Evolutionary conservation across 495 filamentous ascomycete genomes (phyloP), one percentile per base, ranked within the genome.

Genomic region (Penicillium salamii): DNA sequence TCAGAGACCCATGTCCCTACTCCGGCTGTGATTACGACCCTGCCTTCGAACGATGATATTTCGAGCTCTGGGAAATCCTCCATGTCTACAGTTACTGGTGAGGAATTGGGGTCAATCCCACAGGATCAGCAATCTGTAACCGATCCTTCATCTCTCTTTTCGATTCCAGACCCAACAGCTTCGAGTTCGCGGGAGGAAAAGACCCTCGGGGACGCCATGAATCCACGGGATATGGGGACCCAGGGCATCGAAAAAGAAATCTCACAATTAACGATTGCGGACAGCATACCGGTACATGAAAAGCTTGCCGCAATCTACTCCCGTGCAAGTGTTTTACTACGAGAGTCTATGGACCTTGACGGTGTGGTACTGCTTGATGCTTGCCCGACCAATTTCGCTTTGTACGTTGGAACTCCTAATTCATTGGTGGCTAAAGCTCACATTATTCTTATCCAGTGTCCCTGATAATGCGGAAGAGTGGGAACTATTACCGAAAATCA

Each of bases 311-410:
- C 49, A 7, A 74, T 71, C 5, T 75, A 72, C 21, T 38, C 64
- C 7, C 63, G 68, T 19, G 72, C 72, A 8, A 67, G 70, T 37
- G 51, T 54, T 12, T 48, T 75, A 15, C 61, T 76, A 9, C 56
- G 61, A 13, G 61, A 67, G 1, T 70, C 72, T 0, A 69, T 75
- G 54, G 65, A 69, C 39, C 53, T 74, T n/a, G 71, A 72, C 38
- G 72, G 72, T 6, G 72, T 75, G 1, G 24, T 61, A 2, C 74
- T 75, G 33, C 51, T 72, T 3, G 71, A 76, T 51, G 68, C 69
- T 12, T 49, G 52, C 18, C 62, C 46, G 4, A 58, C 41, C 8
- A 66, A 65, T 29, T 46, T 60, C 26, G 57, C 58, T 14, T 56
- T 61, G 59, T 61, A 14, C 11, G 8, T 18, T 17, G 1, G 4